Evolutionary conservation across 805 yeast genomes (phyloP), one percentile per base, ranked within the genome.

Genomic region (Monosporozyma aerobia): DNA sequence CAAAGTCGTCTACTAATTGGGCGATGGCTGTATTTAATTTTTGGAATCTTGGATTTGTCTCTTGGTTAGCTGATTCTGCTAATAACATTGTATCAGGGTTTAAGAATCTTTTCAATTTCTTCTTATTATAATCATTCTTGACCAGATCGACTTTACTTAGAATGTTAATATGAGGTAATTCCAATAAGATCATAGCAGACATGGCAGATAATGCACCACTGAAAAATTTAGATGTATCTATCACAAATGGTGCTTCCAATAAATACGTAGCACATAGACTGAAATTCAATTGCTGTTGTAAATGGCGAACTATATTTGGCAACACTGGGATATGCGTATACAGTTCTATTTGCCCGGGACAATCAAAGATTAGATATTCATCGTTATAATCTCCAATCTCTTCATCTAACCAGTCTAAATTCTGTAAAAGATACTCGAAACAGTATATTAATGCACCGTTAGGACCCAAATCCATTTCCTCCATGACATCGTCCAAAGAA

Each of bases 171-270:
- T 94, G 99, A 14, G 99, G 99, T 44, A 92, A 76, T 68, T 94
- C 99, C 50, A 94, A 75, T 54, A 94, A 74, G 30, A 94, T 88
- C 99, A 94, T 94, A 1, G 99, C 96, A 23, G 95, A 85, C 99
- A 94, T 94, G 22, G 99, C 99, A 65, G 90, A 82, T 54, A 94
- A 74, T 0, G 96, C 95, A 2, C 99, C 99, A 51, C 95, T 85
- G 68, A 94, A 94, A 69, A 90, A 94, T 70, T 95, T 95, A 10
- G 96, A 80, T 46, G 82, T 78, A 67, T 94, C 99, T 53, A 92
- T 76, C 47, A 92, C 87, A 69, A 94, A 94, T 3, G 98, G 92
- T 0, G 98, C 96, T 66, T 94, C 99, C 55, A 94, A 70, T 47
- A 94, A 72, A 69, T 94, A 94, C 0, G 96, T 81, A 25, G 97